Evolutionary conservation across 202 grass and related monocot genomes (phyloP).

Genomic region (Zizania palustris): DNA sequence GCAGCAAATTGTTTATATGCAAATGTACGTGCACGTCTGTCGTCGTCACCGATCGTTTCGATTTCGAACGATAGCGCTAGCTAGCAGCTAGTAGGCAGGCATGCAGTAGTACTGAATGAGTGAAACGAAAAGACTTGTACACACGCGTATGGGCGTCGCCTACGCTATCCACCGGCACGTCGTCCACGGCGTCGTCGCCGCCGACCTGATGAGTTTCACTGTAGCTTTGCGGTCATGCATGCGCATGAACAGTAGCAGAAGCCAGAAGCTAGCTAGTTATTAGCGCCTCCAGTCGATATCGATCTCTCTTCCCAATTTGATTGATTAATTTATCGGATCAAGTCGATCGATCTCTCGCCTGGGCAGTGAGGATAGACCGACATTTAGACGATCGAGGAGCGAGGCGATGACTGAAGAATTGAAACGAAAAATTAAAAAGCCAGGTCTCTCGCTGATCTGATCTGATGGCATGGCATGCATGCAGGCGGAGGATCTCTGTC

Average conservation of each 20-base stretch:
- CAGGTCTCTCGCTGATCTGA: constrained; percentile 40
- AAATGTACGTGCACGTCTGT: constrained; percentile 25
- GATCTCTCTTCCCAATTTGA: too few relatives aligned
- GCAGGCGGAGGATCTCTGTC: constrained; percentile 20
- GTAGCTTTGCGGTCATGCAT: constrained; percentile 11
- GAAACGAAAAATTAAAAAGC: constrained; percentile 23
- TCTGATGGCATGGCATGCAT: constrained; percentile 16
- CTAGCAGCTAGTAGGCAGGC: neutral
- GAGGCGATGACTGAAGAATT: neutral
- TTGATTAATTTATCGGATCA: too few relatives aligned
- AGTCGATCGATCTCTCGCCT: too few relatives aligned
- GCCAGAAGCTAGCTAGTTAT: too few relatives aligned
- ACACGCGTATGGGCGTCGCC: constrained; percentile 14
- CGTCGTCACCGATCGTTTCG: neutral
- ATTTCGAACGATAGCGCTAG: neutral
- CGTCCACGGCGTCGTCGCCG: neutral
- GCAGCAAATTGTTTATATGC: neutral
- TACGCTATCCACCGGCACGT: neutral
- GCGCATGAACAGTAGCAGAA: neutral
- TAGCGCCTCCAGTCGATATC: too few relatives aligned
- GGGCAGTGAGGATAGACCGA: too few relatives aligned
- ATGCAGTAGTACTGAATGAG: neutral
- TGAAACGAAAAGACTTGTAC: neutral
- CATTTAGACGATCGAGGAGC: too few relatives aligned
- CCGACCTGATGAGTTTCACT: neutral